Evolutionary conservation across 768 basidiomycete genomes (phyloP).

Genomic region (Gloeopeniophorella convolvens): DNA sequence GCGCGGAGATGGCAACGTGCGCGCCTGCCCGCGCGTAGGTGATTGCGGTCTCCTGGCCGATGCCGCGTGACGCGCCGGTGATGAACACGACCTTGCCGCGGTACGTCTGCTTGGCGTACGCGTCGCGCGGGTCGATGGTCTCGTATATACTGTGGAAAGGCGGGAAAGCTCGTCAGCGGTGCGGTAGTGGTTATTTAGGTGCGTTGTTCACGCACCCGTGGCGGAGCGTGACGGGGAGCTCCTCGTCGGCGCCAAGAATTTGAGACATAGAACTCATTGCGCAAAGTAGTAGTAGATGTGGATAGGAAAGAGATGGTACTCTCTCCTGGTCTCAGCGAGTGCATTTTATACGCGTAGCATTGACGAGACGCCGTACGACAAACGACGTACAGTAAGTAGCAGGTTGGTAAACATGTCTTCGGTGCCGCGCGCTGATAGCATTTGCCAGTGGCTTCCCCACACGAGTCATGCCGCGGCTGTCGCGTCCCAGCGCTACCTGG

Average conservation of each 20-base stretch:
- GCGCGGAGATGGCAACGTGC: constrained; percentile 7
- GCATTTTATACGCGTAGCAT: no score
- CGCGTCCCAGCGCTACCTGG: no score
- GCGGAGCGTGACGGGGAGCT: neutral
- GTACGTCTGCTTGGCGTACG: constrained; percentile 5
- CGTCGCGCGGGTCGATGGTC: neutral
- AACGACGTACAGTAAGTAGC: no score
- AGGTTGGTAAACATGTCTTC: no score
- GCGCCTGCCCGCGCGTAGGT: constrained; percentile 15
- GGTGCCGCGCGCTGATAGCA: no score
- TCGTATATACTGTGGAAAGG: neutral
- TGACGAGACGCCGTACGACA: no score
- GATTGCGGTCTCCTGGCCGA: constrained; percentile 12
- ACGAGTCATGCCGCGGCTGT: no score
- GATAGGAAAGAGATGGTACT: neutral
- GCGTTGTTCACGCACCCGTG: no score
- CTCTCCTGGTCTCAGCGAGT: no score
- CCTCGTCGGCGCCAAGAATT: neutral
- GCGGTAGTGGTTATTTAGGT: neutral
- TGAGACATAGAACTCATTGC: no score
- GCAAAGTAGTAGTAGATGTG: no score
- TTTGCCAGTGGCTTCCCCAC: no score
- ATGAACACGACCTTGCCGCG: constrained; percentile 19
- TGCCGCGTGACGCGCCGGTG: constrained; percentile 15
- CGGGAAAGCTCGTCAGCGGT: neutral